Percentiles rank a stretch among this genome's conserved stretches.
phyloP scores from a whole-genome alignment of 352 stramenopile species.

The Pythium aphanidermatum region DNA sequence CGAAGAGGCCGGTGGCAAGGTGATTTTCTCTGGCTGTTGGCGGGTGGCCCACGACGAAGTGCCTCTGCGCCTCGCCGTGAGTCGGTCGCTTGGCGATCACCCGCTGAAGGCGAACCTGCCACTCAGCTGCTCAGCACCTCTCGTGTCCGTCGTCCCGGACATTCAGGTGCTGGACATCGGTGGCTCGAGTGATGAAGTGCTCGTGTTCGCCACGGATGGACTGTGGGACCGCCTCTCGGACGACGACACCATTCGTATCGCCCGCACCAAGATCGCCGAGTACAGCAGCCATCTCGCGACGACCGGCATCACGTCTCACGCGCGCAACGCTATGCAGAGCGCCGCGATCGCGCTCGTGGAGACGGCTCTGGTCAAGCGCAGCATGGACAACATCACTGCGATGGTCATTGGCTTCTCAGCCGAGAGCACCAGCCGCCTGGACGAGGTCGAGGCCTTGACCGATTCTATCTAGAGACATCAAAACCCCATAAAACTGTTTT shows the following conservation, averaged over 20 bases:
- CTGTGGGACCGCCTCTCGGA: conserved; percentile 76
- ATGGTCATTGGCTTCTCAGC: conserved; percentile 45
- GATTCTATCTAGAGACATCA: too few relatives aligned
- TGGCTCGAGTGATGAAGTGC: conserved; percentile 39
- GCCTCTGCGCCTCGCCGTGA: conserved; percentile 66
- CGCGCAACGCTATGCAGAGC: conserved; percentile 40
- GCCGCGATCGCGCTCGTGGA: conserved; percentile 65
- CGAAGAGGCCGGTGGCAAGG: conserved; percentile 59
- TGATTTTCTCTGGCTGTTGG: conserved; percentile 80
- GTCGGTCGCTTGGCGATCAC: conserved; percentile 71
- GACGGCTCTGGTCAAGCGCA: conserved; percentile 53
- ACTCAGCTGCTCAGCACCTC: conserved; percentile 44
- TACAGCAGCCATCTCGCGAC: conserved; percentile 21
- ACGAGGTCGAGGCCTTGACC: conserved; percentile 11
- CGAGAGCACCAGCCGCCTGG: neutral
- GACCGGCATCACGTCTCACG: conserved; percentile 7
- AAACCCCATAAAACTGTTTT: too few relatives aligned
- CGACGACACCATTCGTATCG: conserved; percentile 52
- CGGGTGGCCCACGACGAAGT: conserved; percentile 74
- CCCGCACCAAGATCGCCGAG: conserved; percentile 47
- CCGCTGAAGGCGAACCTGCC: conserved; percentile 66
- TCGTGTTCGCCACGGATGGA: conserved; percentile 75
- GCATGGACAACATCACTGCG: conserved; percentile 81
- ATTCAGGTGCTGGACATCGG: conserved; percentile 59
- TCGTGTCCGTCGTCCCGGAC: conserved; percentile 69